phyloP scores from a whole-genome alignment of 2,329 filamentous ascomycete genomes.

The Monilinia laxa region DNA sequence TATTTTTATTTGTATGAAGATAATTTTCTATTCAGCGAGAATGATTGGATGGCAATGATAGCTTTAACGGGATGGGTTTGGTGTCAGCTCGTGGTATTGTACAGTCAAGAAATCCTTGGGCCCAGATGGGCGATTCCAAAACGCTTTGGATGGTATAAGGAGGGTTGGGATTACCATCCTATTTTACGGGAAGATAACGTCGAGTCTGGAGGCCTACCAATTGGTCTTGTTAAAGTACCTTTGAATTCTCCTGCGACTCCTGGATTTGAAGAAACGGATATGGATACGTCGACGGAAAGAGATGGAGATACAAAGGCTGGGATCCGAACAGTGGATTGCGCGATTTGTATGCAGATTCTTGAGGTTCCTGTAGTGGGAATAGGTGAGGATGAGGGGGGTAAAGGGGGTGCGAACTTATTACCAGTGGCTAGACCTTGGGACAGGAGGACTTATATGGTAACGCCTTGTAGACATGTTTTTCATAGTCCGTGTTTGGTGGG shows the following conservation, averaged over 20 bases:
- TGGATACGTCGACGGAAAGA: constrained; percentile 32
- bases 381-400: constrained; percentile 45
- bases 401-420: constrained; percentile 52
- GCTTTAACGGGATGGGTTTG: constrained; percentile 76
- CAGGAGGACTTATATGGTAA: constrained; percentile 90
- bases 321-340: constrained; percentile 73
- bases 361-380: constrained; percentile 79
- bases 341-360: constrained; percentile 89
- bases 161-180: constrained; percentile 93
- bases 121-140: constrained; percentile 81
- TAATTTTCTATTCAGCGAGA: constrained; percentile 77
- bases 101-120: constrained; percentile 79
- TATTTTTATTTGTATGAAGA: constrained; percentile 80
- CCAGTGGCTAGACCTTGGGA: constrained; percentile 59
- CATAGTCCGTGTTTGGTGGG: constrained; percentile 89
- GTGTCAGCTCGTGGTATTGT: constrained; percentile 78
- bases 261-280: constrained; percentile 27
- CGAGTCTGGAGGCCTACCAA: constrained; percentile 76
- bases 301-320: constrained; percentile 46
- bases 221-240: constrained; percentile 59
- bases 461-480: constrained; percentile 93
- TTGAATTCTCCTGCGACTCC: constrained; percentile 27
- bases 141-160: constrained; percentile 56
- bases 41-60: constrained; percentile 64
- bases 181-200: constrained; percentile 78